Evolutionary conservation across 2,329 filamentous ascomycete species (phyloP), one percentile per base, ranked within the genome.

Genomic region (Raffaelea deltoideospora): DNA sequence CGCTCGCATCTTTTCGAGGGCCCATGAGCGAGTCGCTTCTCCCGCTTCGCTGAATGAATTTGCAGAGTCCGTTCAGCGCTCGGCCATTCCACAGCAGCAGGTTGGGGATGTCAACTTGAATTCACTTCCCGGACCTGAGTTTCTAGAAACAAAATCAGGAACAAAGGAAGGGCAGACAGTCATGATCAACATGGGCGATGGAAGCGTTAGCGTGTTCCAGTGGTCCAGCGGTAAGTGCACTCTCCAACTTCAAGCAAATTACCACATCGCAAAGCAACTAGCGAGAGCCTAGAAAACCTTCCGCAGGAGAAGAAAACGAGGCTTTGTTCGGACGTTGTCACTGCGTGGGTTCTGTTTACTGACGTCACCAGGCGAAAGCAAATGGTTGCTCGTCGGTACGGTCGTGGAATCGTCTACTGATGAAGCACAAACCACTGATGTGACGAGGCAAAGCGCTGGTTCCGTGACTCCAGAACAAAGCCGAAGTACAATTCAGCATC

Each of bases 151-250:
- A 38, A 87, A 86, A 47, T 74, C 76, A 0, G 90, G 90, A 4
- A 90, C 83, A n/a, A 94, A 94, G 57, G 90, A 98, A 45, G 90
- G 90, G 1, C 88, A 98, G 52, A 81, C 94, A 5, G 79, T 92
- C 49, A 92, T 93, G 75, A 88, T 95, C 49, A 74, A 72, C 41
- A 81, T 94, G 53, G 62, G 71, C 8, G 78, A 93, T 50, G 85
- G 85, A 32, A 83, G 74, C 35, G 69, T 95, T 22, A 85, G 81
- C 5, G 86, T 87, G 9, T 84, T 96, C 52, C 77, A 83, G 42
- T 96, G 88, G 88, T 92, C 87, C 15, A 32, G 32, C 9, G 11
- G 59, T 60, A 44, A 57, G 63, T 57, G 37, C 27, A 18, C 33
- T 17, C 20, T 6, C n/a, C n/a, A n/a, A n/a, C n/a, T n/a, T n/a